These are phyloP conservation scores for Ustanciosporium gigantosporum DNA, from an alignment of 1,284 basidiomycete genomes.

Conservation along the genomic window DNA sequence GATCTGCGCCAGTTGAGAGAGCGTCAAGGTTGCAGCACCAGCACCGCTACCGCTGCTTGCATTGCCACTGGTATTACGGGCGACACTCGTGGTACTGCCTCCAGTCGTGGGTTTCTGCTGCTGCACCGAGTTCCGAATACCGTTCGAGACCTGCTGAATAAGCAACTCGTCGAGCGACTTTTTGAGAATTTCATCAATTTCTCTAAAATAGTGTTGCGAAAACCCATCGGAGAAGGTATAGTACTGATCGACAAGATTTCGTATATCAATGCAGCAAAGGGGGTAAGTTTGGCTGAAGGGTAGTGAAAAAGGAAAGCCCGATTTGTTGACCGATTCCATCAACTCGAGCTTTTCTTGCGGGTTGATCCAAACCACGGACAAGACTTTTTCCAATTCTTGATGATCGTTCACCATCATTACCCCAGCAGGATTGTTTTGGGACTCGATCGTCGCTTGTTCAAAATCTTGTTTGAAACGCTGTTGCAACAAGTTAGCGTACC, in stretches of 20 bases:
- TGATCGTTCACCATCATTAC: slow-evolving; percentile 81
- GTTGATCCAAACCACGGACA: slow-evolving; percentile 81
- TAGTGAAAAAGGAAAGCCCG: slow-evolving; percentile 74
- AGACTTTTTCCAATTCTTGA: slow-evolving; percentile 75
- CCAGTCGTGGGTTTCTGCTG: too few relatives aligned
- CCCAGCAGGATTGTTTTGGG: slow-evolving; percentile 88
- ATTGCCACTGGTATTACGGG: too few relatives aligned
- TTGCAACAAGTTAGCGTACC: slow-evolving; percentile 82
- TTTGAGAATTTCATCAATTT: slow-evolving; percentile 87
- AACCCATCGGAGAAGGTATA: slow-evolving; percentile 96
- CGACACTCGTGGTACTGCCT: slow-evolving; percentile 64
- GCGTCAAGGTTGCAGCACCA: slow-evolving; percentile 64
- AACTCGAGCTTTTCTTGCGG: slow-evolving; percentile 62
- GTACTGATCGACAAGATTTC: slow-evolving; percentile 90
- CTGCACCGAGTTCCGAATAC: slow-evolving; percentile 74
- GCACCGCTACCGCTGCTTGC: neutral
- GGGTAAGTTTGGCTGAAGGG: slow-evolving; percentile 97
- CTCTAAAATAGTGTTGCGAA: slow-evolving; percentile 77
- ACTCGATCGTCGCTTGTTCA: slow-evolving; percentile 69
- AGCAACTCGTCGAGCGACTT: slow-evolving; percentile 88
- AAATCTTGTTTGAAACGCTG: slow-evolving; percentile 75
- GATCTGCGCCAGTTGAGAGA: slow-evolving; percentile 93
- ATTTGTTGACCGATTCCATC: slow-evolving; percentile 51
- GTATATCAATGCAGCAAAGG: slow-evolving; percentile 92
- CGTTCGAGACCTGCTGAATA: slow-evolving; percentile 76